Evolutionary conservation across 495 filamentous ascomycete genomes (phyloP).

Genomic region (Extremus antarcticus): DNA sequence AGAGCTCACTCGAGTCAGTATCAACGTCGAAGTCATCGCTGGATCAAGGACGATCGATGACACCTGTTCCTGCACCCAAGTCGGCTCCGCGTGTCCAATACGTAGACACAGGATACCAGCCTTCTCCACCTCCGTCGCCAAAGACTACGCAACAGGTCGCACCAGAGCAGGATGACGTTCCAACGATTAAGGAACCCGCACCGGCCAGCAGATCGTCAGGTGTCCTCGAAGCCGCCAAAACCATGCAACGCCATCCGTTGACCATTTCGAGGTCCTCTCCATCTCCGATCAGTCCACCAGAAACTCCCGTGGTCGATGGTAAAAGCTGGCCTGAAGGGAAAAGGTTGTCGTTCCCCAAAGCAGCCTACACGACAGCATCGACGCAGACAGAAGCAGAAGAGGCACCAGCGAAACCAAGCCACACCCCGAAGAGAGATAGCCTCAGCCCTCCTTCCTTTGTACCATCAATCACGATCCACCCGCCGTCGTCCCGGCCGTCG

Average conservation of each 20-base stretch:
- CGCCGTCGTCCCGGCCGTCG: slow-evolving; percentile 51
- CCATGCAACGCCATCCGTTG: neutral
- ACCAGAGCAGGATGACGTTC: neutral
- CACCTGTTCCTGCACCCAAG: neutral
- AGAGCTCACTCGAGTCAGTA: neutral
- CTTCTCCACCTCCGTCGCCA: slow-evolving; percentile 70
- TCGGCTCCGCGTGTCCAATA: slow-evolving; percentile 33
- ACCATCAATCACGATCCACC: slow-evolving; percentile 56
- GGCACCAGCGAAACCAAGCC: slow-evolving; percentile 1
- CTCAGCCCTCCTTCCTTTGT: slow-evolving; percentile 35
- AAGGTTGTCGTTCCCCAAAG: neutral
- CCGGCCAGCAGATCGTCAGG: too few relatives aligned
- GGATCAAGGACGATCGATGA: neutral
- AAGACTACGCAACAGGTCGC: too few relatives aligned
- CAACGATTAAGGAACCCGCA: slow-evolving; percentile 6
- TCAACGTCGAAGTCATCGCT: neutral
- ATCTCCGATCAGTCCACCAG: slow-evolving; percentile 46
- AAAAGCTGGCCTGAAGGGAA: slow-evolving; percentile 8
- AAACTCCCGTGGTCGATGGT: slow-evolving; percentile 43
- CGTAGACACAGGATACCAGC: slow-evolving; percentile 68
- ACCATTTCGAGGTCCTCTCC: neutral
- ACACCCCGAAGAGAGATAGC: slow-evolving; percentile 14
- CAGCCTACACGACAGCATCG: slow-evolving; percentile 36
- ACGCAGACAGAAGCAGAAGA: slow-evolving; percentile 62
- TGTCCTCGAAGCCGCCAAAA: slow-evolving; percentile 4